Percentiles rank a stretch among this genome's conserved stretches.
phyloP scores from a whole-genome alignment of 1,284 basidiomycete species.

The Trametes polyzona region DNA sequence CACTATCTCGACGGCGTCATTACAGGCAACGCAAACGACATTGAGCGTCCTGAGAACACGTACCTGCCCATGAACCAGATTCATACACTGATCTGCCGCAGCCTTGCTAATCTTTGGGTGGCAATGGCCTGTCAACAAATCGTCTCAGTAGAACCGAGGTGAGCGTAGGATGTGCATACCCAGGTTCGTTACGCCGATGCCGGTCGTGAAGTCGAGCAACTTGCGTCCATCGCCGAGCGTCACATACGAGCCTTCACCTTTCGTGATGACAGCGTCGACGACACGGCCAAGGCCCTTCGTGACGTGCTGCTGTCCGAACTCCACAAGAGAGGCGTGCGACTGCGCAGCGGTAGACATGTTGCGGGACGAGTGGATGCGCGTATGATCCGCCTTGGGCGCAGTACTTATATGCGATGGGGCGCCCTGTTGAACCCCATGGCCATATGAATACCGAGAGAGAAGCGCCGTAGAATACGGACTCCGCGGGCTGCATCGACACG shows the following conservation, averaged over 20 bases:
- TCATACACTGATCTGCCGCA: constrained; percentile 84
- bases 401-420: constrained; percentile 13
- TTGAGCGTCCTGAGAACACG: background rate
- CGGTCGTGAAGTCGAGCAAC: constrained; percentile 84
- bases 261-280: constrained; percentile 75
- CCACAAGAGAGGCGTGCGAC: constrained; percentile 32
- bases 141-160: background rate
- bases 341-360: constrained; percentile 25
- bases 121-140: constrained; percentile 67
- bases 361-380: constrained; percentile 9
- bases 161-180: constrained; percentile 45
- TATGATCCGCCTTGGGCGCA: background rate
- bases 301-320: constrained; percentile 68
- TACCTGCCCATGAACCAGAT: constrained; percentile 81
- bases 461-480: constrained; percentile 7
- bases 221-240: constrained; percentile 70
- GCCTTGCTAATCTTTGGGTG: constrained; percentile 87
- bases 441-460: constrained; percentile 2
- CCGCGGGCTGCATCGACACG: constrained; percentile 12
- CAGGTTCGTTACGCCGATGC: constrained; percentile 83
- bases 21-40: background rate
- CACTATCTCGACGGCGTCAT: constrained; percentile 49
- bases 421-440: background rate
- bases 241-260: constrained; percentile 80
- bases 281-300: constrained; percentile 70